Base-by-base conservation (phyloP, 805 yeast species). In the Ogataea saltuana region DNA sequence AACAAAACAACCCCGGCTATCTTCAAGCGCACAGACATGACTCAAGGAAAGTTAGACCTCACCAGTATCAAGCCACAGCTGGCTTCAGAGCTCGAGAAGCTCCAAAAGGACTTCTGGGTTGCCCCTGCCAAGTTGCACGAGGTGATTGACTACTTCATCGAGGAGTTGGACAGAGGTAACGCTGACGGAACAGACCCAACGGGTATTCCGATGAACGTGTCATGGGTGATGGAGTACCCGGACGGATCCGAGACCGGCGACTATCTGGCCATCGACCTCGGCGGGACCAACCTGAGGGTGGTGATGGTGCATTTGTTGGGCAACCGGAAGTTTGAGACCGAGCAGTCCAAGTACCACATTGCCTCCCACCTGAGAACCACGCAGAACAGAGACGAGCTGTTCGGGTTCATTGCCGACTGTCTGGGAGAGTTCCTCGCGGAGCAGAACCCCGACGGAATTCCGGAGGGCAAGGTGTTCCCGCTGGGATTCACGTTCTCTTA, bases 401-500 rank as follows among this genome's bases (percentile, higher is more conserved):
- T 89, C 80, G 84, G 72, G 35, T 93, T 88, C 70, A 88, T 93
- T 60, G 98, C 98, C 50, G 81, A 78, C 26, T 83, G 90, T 60
- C 76, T 93, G 61, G 82, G 80, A 55, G 71, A 76, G 48, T 93
- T 93, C 60, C 71, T 89, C 46, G 70, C 62, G 30, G 83, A 80
- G 55, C 70, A 75, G 47, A 81, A 76, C 67, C 95, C 95, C 56
- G 73, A 81, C 30, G 93, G 91, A 47, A 74, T 76, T 35, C 70
- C 70, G 5, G 66, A 61, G 28, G 68, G 74, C 17, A 67, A 69
- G 19, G 71, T 78, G 33, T 73, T 85, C 56, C 93, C 95, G 49
- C 75, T 93, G 57, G 98, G 99, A 39, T 93, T 93, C 79, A 93
- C 99, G 28, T 93, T 93, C 74, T 85, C 95, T 9, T 93, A 86